These are phyloP conservation scores for Yarrowia sp. DNA, from an alignment of 805 yeast genomes.

Conservation along the genomic window DNA sequence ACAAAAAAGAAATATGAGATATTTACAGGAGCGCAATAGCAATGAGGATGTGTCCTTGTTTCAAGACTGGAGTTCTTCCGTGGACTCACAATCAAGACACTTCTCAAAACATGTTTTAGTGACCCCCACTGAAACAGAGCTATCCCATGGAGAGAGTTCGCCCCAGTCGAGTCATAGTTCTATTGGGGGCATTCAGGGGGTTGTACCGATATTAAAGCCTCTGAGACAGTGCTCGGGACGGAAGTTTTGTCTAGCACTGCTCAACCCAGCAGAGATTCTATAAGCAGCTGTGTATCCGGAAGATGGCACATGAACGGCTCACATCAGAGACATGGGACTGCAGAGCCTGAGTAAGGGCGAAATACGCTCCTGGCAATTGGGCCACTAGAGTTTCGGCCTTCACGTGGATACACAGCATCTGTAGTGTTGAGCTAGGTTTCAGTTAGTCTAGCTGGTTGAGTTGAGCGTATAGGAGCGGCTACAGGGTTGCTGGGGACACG, in stretches of 20 bases:
- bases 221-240: not conserved
- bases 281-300: constrained; percentile 21
- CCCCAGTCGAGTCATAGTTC: not conserved
- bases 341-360: not conserved
- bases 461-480: not conserved
- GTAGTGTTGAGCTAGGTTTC: not conserved
- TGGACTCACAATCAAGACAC: no score
- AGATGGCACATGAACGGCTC: not conserved
- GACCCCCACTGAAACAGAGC: not conserved
- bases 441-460: not conserved
- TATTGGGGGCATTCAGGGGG: not conserved
- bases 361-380: not conserved
- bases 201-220: not conserved
- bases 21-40: no score
- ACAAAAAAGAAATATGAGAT: not conserved
- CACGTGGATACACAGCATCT: not conserved
- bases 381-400: not conserved
- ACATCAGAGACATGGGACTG: not conserved
- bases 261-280: not conserved
- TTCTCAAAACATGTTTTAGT: no score
- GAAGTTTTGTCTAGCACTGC: not conserved
- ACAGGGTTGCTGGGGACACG: not conserved
- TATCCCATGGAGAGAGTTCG: not conserved
- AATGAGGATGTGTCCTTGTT: no score
- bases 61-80: no score